Conservation (phyloP, 805 yeast species). For the Clavispora phyllophila region DNA sequence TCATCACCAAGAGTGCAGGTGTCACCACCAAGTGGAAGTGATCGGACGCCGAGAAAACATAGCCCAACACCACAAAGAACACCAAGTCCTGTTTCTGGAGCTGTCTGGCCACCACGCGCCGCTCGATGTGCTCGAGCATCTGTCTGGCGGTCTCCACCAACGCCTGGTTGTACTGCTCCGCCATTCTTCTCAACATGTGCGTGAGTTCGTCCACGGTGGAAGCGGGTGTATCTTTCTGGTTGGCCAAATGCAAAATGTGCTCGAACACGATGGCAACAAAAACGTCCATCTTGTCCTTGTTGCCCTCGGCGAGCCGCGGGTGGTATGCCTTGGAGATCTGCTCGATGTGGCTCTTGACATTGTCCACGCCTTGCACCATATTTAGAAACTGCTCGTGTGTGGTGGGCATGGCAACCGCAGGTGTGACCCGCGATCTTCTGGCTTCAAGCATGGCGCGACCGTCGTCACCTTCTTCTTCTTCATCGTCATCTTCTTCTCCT, state of each 20-base stretch:
- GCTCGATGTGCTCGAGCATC: constrained; percentile 51
- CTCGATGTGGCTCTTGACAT: constrained; percentile 46
- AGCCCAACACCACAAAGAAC: constrained; percentile 67
- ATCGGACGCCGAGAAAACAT: constrained; percentile 88
- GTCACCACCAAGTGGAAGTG: constrained; percentile 89
- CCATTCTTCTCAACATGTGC: constrained; percentile 47
- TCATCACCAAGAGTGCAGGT: constrained; percentile 69
- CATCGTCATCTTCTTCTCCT: constrained; percentile 37
- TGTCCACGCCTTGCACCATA: constrained; percentile 27
- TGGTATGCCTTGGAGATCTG: constrained; percentile 58
- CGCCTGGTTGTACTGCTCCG: constrained; percentile 60
- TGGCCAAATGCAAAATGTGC: constrained; percentile 49
- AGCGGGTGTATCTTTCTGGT: constrained; percentile 12
- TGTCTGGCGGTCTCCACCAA: constrained; percentile 60
- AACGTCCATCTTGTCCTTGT: constrained; percentile 63
- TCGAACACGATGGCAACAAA: constrained; percentile 62
- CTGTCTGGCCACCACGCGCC: constrained; percentile 34
- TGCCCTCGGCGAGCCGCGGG: constrained; percentile 77
- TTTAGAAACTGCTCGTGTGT: constrained; percentile 27
- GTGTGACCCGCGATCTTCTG: constrained; percentile 1
- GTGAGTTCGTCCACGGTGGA: constrained; percentile 39
- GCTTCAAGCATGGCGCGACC: not conserved
- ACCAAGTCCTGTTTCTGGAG: constrained; percentile 46
- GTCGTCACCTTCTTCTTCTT: constrained; percentile 20
- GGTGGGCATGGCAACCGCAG: constrained; percentile 25